Evolutionary conservation across 1,139 yeast genomes (phyloP).

Genomic region (Suhomyces atakaporum): DNA sequence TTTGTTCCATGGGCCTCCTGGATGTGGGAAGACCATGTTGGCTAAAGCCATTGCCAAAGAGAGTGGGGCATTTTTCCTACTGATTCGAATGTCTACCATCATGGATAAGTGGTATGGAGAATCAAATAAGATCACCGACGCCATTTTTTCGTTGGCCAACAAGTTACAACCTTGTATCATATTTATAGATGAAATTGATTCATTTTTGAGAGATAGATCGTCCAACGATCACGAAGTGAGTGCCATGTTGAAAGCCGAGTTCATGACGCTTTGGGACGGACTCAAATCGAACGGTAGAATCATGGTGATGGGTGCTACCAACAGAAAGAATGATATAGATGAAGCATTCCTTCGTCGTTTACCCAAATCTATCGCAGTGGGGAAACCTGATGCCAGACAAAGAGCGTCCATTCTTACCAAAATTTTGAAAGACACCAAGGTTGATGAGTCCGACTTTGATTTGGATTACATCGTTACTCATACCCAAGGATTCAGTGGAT

Average conservation of each 20-base stretch:
- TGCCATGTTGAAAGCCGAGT: slow-evolving; percentile 92
- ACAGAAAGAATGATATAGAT: slow-evolving; percentile 89
- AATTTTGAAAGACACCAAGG: slow-evolving; percentile 62
- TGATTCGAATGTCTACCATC: slow-evolving; percentile 88
- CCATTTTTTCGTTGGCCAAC: slow-evolving; percentile 84
- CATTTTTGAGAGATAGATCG: slow-evolving; percentile 84
- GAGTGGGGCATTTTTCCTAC: slow-evolving; percentile 88
- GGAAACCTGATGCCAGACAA: slow-evolving; percentile 70
- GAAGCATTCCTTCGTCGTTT: slow-evolving; percentile 88
- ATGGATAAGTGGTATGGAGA: slow-evolving; percentile 99
- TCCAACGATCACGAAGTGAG: slow-evolving; percentile 94
- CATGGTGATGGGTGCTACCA: slow-evolving; percentile 92
- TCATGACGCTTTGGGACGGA: slow-evolving; percentile 98
- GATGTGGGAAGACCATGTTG: slow-evolving; percentile 96
- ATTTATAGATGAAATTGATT: slow-evolving; percentile 95
- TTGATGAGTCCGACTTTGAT: slow-evolving; percentile 61
- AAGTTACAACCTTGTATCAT: slow-evolving; percentile 93
- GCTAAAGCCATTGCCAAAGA: slow-evolving; percentile 95
- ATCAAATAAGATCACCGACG: slow-evolving; percentile 90
- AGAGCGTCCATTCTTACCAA: slow-evolving; percentile 69
- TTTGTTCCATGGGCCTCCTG: slow-evolving; percentile 92
- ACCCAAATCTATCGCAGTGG: slow-evolving; percentile 86
- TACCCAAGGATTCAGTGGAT: slow-evolving; percentile 84
- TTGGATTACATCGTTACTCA: slow-evolving; percentile 57
- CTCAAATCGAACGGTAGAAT: slow-evolving; percentile 74